Conservation (phyloP, 2,329 filamentous ascomycete genomes). For the Neurospora sp. region DNA sequence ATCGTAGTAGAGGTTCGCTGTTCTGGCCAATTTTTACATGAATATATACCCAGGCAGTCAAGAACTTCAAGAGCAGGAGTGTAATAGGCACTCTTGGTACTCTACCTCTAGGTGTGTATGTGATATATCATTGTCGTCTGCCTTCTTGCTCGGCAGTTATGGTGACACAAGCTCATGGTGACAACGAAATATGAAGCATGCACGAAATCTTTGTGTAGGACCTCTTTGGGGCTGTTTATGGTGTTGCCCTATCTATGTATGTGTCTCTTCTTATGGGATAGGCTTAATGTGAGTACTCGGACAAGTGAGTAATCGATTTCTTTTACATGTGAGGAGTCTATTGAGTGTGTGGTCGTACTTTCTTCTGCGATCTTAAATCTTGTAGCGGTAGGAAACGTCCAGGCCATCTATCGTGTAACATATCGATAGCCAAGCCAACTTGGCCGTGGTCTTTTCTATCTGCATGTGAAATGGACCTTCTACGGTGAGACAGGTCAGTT, state of each 20-base stretch:
- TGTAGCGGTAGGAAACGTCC: neutral
- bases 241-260: neutral
- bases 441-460: neutral
- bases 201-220: neutral
- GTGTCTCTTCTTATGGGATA: neutral
- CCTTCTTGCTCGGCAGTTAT: neutral
- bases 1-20: neutral
- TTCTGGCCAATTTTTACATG: neutral
- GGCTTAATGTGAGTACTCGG: neutral
- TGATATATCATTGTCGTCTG: neutral
- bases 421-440: neutral
- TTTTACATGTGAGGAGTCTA: neutral
- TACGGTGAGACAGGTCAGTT: neutral
- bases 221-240: neutral
- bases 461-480: neutral
- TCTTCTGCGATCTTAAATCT: neutral
- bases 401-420: neutral
- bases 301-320: neutral
- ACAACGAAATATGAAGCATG: neutral
- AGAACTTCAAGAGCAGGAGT: neutral
- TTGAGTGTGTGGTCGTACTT: neutral
- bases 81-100: neutral
- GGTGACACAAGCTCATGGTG: neutral
- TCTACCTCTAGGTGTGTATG: neutral
- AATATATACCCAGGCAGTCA: neutral